Base-by-base conservation (phyloP, 2,329 filamentous ascomycete species). In the Microsporum ferrugineum region DNA sequence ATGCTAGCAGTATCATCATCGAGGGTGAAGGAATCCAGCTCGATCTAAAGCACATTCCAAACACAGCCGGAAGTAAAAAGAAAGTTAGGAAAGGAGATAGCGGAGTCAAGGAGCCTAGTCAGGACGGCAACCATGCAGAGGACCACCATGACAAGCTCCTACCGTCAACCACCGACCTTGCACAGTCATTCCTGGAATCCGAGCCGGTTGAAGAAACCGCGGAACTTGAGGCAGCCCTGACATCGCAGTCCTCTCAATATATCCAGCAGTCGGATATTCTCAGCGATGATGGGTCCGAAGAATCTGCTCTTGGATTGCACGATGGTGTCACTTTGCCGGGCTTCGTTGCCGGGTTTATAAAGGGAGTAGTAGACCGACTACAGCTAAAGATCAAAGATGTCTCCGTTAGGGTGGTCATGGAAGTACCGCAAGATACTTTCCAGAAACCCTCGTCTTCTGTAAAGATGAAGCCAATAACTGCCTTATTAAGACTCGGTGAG, bases 21-120 rank as follows among this genome's bases (percentile, higher is more conserved):
- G 88, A 96, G 70, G 81, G 92, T 27, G 85, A 92, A 67, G 91
- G 90, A 23, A 84, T 96, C 63, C 83, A 91, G 65, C 81, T 95
- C 36, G 82, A 85, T 63, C 69, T 89, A 29, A 80, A 79, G 66
- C 77, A 89, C 38, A 77, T 67, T 68, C 75, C 63, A 72, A 76
- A 73, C 45, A 59, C 49, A 41, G 12, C 45, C 5, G 31, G 31
- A 2, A 34, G 14, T 29, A 60, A 14, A 55, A 39, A 5, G 5
- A 33, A 36, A 41, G 39, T 3, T 12, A 68, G 67, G 72, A 55
- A 36, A 23, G 12, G 12, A 55, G n/a, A 55, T 5, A 66, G 57
- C 70, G 68, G 67, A 65, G 65, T 67, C 68, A 67, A 68, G 57
- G 36, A 23, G 3, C 23, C 53, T 38, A 62, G 70, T 70, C 23